phyloP scores from a whole-genome alignment of 2,329 filamentous ascomycete species.

The Cladophialophora carrionii region DNA sequence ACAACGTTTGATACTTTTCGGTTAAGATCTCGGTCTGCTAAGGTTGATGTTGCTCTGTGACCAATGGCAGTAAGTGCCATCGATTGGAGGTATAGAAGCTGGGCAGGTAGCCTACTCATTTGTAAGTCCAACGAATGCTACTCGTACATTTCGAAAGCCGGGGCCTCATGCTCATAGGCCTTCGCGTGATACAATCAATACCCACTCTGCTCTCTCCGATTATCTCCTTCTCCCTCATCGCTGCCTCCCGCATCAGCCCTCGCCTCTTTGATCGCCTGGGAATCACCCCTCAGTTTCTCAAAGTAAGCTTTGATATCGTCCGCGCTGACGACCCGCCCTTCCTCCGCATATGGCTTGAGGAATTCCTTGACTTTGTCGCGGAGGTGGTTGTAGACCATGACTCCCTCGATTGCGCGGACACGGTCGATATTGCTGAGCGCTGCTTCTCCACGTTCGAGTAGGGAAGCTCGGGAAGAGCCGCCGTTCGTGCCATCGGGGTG shows the following conservation, averaged over 20 bases:
- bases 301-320: constrained; percentile 98
- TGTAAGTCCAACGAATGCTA: background rate
- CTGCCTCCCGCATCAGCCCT: constrained; percentile 2
- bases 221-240: constrained; percentile 4
- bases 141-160: background rate
- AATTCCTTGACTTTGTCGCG: constrained; percentile 96
- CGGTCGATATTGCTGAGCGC: constrained; percentile 90
- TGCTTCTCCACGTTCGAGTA: constrained; percentile 90
- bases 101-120: no score
- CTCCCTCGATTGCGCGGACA: constrained; percentile 89
- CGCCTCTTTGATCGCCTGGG: constrained; percentile 69
- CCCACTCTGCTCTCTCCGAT: constrained; percentile 31
- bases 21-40: background rate
- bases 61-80: background rate
- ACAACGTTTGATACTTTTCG: background rate
- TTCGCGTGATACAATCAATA: constrained; percentile 16
- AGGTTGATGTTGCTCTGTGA: background rate
- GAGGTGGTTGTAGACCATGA: constrained; percentile 96
- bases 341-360: constrained; percentile 90
- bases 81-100: background rate
- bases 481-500: constrained; percentile 43
- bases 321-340: constrained; percentile 81
- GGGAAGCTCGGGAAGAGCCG: constrained; percentile 69
- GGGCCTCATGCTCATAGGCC: background rate
- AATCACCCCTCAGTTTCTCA: constrained; percentile 88